Evolutionary conservation across 2,329 filamentous ascomycete species (phyloP), one percentile per base, ranked within the genome.

Genomic region (Emergomyces orientalis): DNA sequence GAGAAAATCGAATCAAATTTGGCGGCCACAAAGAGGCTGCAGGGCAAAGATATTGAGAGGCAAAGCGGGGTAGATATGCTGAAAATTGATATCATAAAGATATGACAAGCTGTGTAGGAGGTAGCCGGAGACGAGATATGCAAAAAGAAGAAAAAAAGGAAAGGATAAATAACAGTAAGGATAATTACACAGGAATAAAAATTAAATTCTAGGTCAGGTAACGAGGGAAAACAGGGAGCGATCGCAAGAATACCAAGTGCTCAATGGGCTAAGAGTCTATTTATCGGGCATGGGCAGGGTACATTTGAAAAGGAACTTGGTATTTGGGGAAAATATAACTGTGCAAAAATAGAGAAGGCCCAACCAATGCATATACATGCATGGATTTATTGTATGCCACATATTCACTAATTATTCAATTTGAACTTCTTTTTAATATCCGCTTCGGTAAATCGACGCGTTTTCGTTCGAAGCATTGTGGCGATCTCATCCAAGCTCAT

Each of bases 401-500:
- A 17, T 17, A 34, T 13, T 41, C 34, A 25, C 34, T 41, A 14
- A n/a, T 25, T 39, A 19, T 57, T 27, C n/a, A 25, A 34, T 17
- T 34, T 59, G 51, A 85, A 89, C 72, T 86, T 88, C 57, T 75
- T 73, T 41, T 68, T 72, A 64, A 90, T 86, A 64, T 89, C 87
- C 64, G 84, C 82, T 70, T 88, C 84, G 0, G 77, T 82, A 67
- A 92, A 90, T 59, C 75, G 77, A 51, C 81, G 77, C n/a, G 88
- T 90, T 76, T 88, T 86, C 22, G 77, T 80, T 67, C 79, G 81
- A 65, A 91, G 75, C 81, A 90, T 82, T 13, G 78, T 81, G 5
- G 82, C 84, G 39, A 84, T 79, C 73, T 90, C 83, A 37, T 86
- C 81, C 66, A 87, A 76, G 0, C 79, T 85, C 82, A 91, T 83